Conservation (phyloP, 805 yeast genomes). For the Teunomyces panamensis region DNA sequence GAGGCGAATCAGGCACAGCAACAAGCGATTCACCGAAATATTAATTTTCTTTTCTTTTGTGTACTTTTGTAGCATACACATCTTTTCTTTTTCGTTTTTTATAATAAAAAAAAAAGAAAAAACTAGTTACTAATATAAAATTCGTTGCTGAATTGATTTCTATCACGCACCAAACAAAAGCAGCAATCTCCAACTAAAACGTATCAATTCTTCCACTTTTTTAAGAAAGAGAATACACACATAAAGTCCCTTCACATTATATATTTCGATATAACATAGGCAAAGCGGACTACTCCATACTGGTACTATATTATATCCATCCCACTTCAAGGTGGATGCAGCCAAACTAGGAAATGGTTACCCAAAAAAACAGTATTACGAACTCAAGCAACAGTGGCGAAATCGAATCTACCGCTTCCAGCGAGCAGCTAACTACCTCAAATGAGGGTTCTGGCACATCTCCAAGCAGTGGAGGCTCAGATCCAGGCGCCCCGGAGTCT, state of each 20-base stretch:
- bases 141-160: neutral
- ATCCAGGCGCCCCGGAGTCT: neutral
- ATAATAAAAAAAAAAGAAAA: neutral
- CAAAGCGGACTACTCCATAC: neutral
- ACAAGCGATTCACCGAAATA: neutral
- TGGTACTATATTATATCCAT: neutral
- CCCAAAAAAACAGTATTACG: neutral
- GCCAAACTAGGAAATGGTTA: neutral
- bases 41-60: neutral
- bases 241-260: neutral
- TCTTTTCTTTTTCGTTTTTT: neutral
- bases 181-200: too few relatives aligned
- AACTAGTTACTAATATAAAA: neutral
- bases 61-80: neutral
- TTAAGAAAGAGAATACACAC: neutral
- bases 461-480: neutral
- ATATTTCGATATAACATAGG: constrained; percentile 3
- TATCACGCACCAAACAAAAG: too few relatives aligned
- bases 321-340: neutral
- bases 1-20: neutral
- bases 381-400: neutral
- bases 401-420: neutral
- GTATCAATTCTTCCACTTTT: too few relatives aligned
- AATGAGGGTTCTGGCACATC: neutral
- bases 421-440: neutral